Conservation (phyloP, 768 basidiomycete species). For the Amanita phalloides region DNA sequence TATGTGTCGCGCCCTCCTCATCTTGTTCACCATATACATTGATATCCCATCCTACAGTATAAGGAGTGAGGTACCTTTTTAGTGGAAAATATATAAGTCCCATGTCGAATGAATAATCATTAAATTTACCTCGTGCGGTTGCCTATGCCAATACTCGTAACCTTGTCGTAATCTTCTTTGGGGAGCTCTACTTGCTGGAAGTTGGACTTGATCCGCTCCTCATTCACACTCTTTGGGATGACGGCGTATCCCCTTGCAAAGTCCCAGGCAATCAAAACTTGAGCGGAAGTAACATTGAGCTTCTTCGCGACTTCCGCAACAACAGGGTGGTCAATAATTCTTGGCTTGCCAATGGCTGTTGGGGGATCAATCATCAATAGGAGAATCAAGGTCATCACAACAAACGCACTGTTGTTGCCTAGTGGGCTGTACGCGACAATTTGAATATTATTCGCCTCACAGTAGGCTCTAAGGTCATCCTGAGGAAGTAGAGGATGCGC, state of each 20-base stretch:
- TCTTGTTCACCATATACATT: constrained; percentile 55
- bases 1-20: constrained; percentile 34
- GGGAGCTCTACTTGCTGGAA: constrained; percentile 64
- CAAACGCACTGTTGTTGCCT: constrained; percentile 63
- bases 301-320: constrained; percentile 54
- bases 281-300: constrained; percentile 59
- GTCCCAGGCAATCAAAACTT: constrained; percentile 80
- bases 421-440: constrained; percentile 61
- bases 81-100: neutral
- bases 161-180: constrained; percentile 54
- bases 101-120: no score
- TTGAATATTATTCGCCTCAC: constrained; percentile 60
- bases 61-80: constrained; percentile 60
- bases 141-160: constrained; percentile 37
- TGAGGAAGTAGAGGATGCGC: constrained; percentile 75
- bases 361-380: neutral
- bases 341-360: constrained; percentile 48
- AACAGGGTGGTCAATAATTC: constrained; percentile 55
- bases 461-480: constrained; percentile 60
- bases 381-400: neutral
- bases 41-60: constrained; percentile 56
- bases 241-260: constrained; percentile 66
- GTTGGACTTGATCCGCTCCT: constrained; percentile 64
- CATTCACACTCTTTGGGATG: constrained; percentile 75
- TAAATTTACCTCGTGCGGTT: constrained; percentile 30